These are phyloP conservation scores for Strigomonas culicis DNA, from an alignment of 208 protist genomes.

Conservation along the genomic window DNA sequence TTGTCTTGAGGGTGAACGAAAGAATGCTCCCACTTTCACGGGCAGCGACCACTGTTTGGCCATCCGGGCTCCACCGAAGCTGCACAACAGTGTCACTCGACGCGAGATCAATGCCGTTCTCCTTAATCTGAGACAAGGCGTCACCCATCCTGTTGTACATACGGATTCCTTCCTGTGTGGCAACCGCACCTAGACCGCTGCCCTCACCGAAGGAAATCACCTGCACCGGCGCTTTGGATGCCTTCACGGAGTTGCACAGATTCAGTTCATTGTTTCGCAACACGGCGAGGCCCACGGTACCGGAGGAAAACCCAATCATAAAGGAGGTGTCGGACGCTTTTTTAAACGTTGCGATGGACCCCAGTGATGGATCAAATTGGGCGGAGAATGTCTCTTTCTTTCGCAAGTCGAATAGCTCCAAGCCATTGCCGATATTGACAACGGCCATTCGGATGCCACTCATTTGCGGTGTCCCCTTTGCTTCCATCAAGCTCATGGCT, in stretches of 20 bases:
- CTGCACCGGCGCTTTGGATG: slow-evolving; percentile 29
- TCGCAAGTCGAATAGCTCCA: slow-evolving; percentile 50
- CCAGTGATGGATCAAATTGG: slow-evolving; percentile 69
- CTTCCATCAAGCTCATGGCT: slow-evolving; percentile 56
- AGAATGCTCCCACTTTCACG: slow-evolving; percentile 74
- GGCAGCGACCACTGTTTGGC: slow-evolving; percentile 81
- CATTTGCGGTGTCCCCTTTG: slow-evolving; percentile 14
- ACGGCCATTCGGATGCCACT: slow-evolving; percentile 37
- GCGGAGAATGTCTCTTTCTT: slow-evolving; percentile 44
- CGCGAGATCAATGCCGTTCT: slow-evolving; percentile 3
- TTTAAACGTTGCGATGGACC: slow-evolving; percentile 47
- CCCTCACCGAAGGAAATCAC: slow-evolving; percentile 40
- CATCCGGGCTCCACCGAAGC: slow-evolving; percentile 85
- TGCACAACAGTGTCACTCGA: slow-evolving; percentile 27
- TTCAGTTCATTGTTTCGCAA: slow-evolving; percentile 36
- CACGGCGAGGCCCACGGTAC: slow-evolving; percentile 45
- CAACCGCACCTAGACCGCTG: slow-evolving; percentile 42
- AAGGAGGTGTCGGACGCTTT: slow-evolving; percentile 27
- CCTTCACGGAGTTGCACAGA: slow-evolving; percentile 24
- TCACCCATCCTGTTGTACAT: slow-evolving; percentile 59
- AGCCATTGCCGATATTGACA: slow-evolving; percentile 48
- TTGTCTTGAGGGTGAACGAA: slow-evolving; percentile 77
- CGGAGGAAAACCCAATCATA: slow-evolving; percentile 55
- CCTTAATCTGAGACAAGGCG: slow-evolving; percentile 44
- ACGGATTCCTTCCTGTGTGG: slow-evolving; percentile 38